These are phyloP conservation scores for Stephania japonica DNA, from an alignment of 164 flowering plant genomes.

Conservation along the genomic window DNA sequence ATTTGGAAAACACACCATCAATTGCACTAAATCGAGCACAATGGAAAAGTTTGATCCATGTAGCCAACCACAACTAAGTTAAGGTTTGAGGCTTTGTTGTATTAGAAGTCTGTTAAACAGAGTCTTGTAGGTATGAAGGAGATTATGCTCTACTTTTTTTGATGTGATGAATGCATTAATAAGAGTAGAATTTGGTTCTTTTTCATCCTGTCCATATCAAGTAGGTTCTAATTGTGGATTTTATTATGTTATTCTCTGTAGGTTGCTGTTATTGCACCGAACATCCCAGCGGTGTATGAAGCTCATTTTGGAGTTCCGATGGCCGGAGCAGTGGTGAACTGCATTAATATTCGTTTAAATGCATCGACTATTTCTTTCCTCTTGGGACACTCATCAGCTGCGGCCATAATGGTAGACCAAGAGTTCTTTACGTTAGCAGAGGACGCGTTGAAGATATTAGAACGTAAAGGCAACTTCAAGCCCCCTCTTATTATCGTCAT, in stretches of 20 bases:
- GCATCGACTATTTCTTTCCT: constrained; percentile 75
- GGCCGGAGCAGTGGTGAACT: constrained; percentile 87
- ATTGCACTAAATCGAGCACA: too few relatives aligned
- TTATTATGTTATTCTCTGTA: constrained; percentile 18
- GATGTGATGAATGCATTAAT: too few relatives aligned
- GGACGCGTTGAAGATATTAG: constrained; percentile 60
- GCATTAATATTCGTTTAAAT: constrained; percentile 77
- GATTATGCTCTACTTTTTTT: too few relatives aligned
- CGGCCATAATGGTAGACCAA: constrained; percentile 86
- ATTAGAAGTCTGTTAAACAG: too few relatives aligned
- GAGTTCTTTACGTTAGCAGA: constrained; percentile 77
- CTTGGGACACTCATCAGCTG: constrained; percentile 57
- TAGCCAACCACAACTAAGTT: too few relatives aligned
- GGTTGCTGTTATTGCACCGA: constrained; percentile 95
- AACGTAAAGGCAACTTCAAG: constrained; percentile 36
- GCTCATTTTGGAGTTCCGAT: constrained; percentile 97
- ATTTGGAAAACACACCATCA: too few relatives aligned
- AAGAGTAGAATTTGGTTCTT: too few relatives aligned
- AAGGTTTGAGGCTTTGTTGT: too few relatives aligned
- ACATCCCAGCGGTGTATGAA: constrained; percentile 85
- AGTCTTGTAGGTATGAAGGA: too few relatives aligned
- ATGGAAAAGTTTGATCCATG: too few relatives aligned
- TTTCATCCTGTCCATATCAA: too few relatives aligned
- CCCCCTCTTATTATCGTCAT: constrained; percentile 68
- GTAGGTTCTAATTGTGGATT: too few relatives aligned